Evolutionary conservation across 345 rosid species (phyloP).

Genomic region (Leavenworthia alabamica): DNA sequence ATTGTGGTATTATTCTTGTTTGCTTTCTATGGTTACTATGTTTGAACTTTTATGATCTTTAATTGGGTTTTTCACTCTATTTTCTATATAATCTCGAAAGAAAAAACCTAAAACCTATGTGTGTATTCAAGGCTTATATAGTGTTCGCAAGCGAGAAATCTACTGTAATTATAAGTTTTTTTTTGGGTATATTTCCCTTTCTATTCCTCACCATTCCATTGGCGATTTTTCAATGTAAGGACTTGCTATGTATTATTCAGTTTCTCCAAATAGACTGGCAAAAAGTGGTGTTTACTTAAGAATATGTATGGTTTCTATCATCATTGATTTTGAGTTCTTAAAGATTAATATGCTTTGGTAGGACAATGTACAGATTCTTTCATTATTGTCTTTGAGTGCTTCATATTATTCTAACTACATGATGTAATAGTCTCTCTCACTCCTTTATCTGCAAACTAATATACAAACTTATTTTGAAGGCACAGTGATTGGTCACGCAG

Average conservation of each 20-base stretch:
- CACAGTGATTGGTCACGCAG: slow-evolving; percentile 46
- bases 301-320: not conserved
- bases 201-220: not conserved
- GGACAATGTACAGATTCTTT: not conserved
- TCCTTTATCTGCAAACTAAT: slow-evolving; percentile 5
- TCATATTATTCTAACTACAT: not conserved
- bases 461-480: slow-evolving; percentile 21
- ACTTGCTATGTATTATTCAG: not conserved
- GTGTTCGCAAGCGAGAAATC: not conserved
- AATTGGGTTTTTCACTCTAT: too few relatives aligned
- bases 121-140: not conserved
- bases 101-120: too few relatives aligned
- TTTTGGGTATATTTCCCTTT: too few relatives aligned
- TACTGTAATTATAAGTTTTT: not conserved
- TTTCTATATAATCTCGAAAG: too few relatives aligned
- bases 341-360: not conserved
- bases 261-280: not conserved
- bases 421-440: not conserved
- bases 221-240: not conserved
- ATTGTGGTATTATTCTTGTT: not conserved
- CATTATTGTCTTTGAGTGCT: not conserved
- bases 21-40: not conserved
- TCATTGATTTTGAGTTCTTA: not conserved
- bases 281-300: not conserved
- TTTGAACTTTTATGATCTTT: not conserved